Conservation (phyloP, 2,329 filamentous ascomycete species). For the Dactylonectria macrodidyma region DNA sequence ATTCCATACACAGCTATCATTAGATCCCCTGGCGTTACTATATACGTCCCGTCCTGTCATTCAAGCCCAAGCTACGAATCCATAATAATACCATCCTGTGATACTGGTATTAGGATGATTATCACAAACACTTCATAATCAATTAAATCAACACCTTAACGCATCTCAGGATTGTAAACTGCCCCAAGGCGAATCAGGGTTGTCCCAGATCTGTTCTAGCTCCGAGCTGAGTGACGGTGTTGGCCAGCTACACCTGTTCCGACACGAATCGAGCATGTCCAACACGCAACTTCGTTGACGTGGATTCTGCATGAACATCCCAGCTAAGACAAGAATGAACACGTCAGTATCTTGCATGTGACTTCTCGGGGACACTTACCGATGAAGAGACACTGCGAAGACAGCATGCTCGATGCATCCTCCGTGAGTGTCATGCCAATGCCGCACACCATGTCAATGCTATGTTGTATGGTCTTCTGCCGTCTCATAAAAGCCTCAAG, state of each 20-base stretch:
- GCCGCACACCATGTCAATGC: conserved; percentile 58
- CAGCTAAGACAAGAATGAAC: conserved; percentile 9
- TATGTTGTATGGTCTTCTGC: conserved; percentile 42
- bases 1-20: no score
- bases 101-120: neutral
- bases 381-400: conserved; percentile 58
- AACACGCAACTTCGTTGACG: conserved; percentile 33
- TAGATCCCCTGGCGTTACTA: no score
- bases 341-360: neutral
- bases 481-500: conserved; percentile 61
- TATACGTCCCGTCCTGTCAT: no score
- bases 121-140: neutral
- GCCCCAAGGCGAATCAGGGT: conserved; percentile 24
- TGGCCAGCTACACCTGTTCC: conserved; percentile 43
- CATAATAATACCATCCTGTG: no score
- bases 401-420: conserved; percentile 58
- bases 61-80: no score
- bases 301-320: conserved; percentile 38
- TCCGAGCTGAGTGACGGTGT: conserved; percentile 39
- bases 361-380: conserved; percentile 14
- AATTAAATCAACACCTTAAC: neutral
- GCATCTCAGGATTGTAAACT: conserved; percentile 5
- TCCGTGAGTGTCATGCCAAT: conserved; percentile 62
- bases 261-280: conserved; percentile 41
- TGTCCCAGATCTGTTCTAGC: conserved; percentile 40